Evolutionary conservation across 768 basidiomycete species (phyloP), one percentile per base, ranked within the genome.

Genomic region (Rhodotorula graminis): DNA sequence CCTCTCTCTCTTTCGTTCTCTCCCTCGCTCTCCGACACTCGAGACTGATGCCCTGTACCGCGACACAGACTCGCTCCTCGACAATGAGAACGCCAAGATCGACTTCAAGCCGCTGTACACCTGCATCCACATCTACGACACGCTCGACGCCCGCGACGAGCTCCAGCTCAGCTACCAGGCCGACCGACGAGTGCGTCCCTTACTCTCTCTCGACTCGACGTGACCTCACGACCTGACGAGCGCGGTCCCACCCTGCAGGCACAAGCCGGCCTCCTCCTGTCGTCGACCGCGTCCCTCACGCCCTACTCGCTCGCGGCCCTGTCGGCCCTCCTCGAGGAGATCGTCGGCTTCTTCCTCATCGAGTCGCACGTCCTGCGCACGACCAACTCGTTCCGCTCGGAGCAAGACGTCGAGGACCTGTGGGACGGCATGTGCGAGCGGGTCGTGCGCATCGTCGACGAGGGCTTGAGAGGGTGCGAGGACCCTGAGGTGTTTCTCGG

Each of bases 271-370:
- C 86, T 99, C 16, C 96, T 98, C 80, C 86, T 99, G 42, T 93
- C 82, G 5, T 79, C 82, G 37, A 79, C 81, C 31, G 64, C 80
- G 2, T 79, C 81, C 25, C 79, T 80, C 31, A 77, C 76, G 1
- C 79, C 82, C 8, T 79, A 80, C 69, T 81, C 79, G 37, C 70
- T 80, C 55, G 42, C 80, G 14, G 79, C 89, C 7, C 85, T 98
- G 10, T 84, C 89, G 1, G 80, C 86, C n/a, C 83, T 98, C 31
- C 89, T 91, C 37, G 90, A 95, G 80, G 92, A 97, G 81, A 91
- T 98, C 73, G 90, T 93, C 50, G 96, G 96, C 0, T 99, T 96
- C 82, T 99, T 98, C 82, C 93, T 99, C 69, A 88, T 98, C 75
- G 96, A 99, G 82, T 88, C 87, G 2, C 89, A 95, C 79, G 93